Conservation (phyloP, 768 basidiomycete species). For the Nidularia pulvinata region DNA sequence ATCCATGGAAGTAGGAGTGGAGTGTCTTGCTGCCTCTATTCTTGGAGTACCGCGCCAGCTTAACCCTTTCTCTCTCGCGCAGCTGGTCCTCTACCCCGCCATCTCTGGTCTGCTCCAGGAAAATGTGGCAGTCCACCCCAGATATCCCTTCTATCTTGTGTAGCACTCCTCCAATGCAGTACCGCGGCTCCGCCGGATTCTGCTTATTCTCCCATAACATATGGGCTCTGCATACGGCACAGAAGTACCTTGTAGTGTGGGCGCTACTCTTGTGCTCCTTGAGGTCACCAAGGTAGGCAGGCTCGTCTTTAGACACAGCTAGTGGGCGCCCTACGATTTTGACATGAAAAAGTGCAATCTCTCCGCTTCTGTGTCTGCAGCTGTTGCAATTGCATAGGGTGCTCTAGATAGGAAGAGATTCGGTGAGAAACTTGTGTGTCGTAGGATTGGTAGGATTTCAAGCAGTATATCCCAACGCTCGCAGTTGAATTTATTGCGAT, state of each 20-base stretch:
- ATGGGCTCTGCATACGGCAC: conserved; percentile 22
- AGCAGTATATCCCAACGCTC: no score
- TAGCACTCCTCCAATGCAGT: conserved; percentile 12
- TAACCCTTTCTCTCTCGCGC: conserved; percentile 8
- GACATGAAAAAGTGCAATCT: conserved; percentile 11
- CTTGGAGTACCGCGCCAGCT: conserved; percentile 14
- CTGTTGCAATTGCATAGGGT: conserved; percentile 24
- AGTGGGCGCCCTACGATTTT: conserved; percentile 5
- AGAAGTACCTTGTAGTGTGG: conserved; percentile 20
- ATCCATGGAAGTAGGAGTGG: conserved; percentile 19
- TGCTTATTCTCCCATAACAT: conserved; percentile 11
- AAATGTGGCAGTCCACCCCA: conserved; percentile 17
- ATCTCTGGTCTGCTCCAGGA: conserved; percentile 24
- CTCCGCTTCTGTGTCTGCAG: conserved; percentile 24
- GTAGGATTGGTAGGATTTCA: no score
- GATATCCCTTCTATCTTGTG: conserved; percentile 20
- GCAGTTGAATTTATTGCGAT: no score
- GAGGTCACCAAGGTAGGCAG: conserved; percentile 15
- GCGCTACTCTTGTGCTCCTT: conserved; percentile 16
- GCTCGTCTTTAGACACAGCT: conserved; percentile 2
- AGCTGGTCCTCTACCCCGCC: conserved; percentile 27
- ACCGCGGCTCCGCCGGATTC: background rate
- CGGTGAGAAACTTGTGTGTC: background rate
- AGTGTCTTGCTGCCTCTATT: conserved; percentile 10
- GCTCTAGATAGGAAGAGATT: conserved; percentile 12